These are phyloP conservation scores for Acanthamoeba divionensis DNA, from an alignment of 208 protist genomes.

Conservation along the genomic window DNA sequence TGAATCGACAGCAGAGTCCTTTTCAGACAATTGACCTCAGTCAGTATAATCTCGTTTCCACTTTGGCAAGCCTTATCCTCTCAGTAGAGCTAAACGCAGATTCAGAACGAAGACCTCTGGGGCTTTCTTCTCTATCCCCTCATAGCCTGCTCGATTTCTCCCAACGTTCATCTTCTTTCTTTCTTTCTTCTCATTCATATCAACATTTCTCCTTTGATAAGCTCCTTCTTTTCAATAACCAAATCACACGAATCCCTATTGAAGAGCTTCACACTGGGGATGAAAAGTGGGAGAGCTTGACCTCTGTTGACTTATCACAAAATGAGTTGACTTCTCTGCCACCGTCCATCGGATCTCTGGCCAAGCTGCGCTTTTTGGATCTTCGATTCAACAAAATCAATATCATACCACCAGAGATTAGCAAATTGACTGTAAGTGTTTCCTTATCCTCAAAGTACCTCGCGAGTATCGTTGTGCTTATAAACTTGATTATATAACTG, in stretches of 20 bases:
- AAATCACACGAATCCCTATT: not conserved
- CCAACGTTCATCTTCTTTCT: not conserved
- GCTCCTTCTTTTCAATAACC: conserved; percentile 39
- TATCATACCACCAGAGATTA: not conserved
- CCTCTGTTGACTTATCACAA: not conserved
- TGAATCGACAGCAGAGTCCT: not conserved
- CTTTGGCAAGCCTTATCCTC: not conserved
- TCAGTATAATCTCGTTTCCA: not conserved
- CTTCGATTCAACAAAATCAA: not conserved
- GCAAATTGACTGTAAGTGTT: not conserved
- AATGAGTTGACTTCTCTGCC: not conserved
- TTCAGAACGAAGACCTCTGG: no score
- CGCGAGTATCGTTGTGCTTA: no score
- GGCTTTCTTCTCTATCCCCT: not conserved
- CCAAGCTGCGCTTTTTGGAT: not conserved
- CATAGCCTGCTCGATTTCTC: not conserved
- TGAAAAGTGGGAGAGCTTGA: conserved; percentile 32
- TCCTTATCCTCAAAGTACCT: no score
- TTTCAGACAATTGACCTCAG: not conserved
- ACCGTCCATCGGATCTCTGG: not conserved
- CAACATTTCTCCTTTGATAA: conserved; percentile 32
- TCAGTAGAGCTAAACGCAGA: not conserved
- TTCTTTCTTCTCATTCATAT: not conserved
- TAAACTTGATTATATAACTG: not conserved
- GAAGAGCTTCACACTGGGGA: not conserved